These are phyloP conservation scores for Leccinellum albellum DNA, from an alignment of 768 basidiomycete species.

Conservation along the genomic window DNA sequence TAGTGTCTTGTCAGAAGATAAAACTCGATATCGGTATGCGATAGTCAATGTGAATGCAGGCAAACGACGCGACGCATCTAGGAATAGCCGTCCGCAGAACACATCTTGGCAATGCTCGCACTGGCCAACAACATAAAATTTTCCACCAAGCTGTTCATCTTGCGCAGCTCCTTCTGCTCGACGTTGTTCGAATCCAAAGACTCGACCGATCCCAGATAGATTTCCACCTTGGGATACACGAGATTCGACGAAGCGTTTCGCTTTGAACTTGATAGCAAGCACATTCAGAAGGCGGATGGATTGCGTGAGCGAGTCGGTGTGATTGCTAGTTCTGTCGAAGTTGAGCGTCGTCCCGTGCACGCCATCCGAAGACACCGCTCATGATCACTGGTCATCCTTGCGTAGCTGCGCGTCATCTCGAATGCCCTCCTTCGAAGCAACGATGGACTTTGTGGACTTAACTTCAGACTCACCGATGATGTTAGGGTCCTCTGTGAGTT, in stretches of 20 bases:
- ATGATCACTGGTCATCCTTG: slow-evolving; percentile 93
- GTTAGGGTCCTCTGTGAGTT: slow-evolving; percentile 82
- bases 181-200: slow-evolving; percentile 95
- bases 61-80: too few relatives aligned
- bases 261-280: slow-evolving; percentile 81
- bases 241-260: slow-evolving; percentile 90
- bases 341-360: not conserved
- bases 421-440: slow-evolving; percentile 94
- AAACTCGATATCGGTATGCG: not conserved
- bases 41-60: slow-evolving; percentile 10
- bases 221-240: slow-evolving; percentile 97
- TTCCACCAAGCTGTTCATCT: too few relatives aligned
- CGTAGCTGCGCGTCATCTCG: slow-evolving; percentile 93
- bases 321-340: slow-evolving; percentile 43
- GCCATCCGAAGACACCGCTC: slow-evolving; percentile 26
- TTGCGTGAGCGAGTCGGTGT: slow-evolving; percentile 75
- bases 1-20: too few relatives aligned
- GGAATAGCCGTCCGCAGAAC: too few relatives aligned
- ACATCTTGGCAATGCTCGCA: too few relatives aligned
- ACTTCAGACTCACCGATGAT: slow-evolving; percentile 80
- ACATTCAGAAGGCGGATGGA: slow-evolving; percentile 85
- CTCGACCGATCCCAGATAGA: slow-evolving; percentile 88
- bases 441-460: slow-evolving; percentile 95
- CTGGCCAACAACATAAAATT: too few relatives aligned
- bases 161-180: slow-evolving; percentile 68